A percentile compares a stretch with the other conserved stretches of the same genome.
phyloP scores from a whole-genome alignment of 2,329 filamentous ascomycete genomes.

The Colletotrichum tofieldiae region DNA sequence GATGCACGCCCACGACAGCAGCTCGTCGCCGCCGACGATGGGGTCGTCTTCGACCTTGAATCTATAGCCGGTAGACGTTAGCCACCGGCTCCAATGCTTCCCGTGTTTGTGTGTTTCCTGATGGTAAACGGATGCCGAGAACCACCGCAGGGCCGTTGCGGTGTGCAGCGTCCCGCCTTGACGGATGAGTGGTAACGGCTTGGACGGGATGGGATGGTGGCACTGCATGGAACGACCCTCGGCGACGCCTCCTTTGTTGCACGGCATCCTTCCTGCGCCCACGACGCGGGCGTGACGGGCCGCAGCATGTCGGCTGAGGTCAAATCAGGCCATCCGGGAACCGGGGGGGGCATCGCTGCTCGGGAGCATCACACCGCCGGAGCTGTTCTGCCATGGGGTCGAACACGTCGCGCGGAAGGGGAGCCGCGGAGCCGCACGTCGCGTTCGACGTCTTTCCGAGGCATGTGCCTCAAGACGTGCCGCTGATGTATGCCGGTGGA shows the following conservation, averaged over 20 bases:
- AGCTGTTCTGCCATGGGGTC: conserved; percentile 16
- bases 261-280: conserved; percentile 4
- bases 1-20: conserved; percentile 72
- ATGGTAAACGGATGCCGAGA: conserved; percentile 6
- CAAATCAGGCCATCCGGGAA: conserved; percentile 30
- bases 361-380: conserved; percentile 5
- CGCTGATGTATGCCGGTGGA: conserved; percentile 26
- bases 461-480: conserved; percentile 14
- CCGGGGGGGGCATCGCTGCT: conserved; percentile 14
- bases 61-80: conserved; percentile 54
- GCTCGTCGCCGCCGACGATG: conserved; percentile 55
- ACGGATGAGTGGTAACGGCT: conserved; percentile 19
- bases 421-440: conserved; percentile 27
- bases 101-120: too few species aligned
- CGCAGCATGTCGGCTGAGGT: conserved; percentile 13
- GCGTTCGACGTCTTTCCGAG: not conserved
- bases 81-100: conserved; percentile 29
- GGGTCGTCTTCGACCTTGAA: conserved; percentile 70
- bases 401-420: conserved; percentile 19
- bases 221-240: conserved; percentile 14
- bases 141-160: conserved; percentile 9
- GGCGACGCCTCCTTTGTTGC: conserved; percentile 4
- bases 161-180: conserved; percentile 30
- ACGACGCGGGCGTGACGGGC: conserved; percentile 20
- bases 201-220: conserved; percentile 16